Base-by-base conservation (phyloP, 176 grass and related monocot genomes). In the Triticum urartu region DNA sequence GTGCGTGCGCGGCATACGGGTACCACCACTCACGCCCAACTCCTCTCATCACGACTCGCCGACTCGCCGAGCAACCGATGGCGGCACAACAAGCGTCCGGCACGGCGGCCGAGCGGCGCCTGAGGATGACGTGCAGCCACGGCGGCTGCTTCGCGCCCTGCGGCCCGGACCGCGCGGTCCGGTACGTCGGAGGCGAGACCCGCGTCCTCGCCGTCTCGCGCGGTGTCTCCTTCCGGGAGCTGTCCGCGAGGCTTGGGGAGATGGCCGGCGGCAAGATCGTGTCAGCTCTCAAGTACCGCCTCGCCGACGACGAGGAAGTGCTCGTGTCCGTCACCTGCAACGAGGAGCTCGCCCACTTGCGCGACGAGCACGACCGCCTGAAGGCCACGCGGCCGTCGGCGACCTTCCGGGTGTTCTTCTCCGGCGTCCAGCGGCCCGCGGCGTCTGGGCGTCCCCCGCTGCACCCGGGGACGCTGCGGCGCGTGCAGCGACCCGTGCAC, bases 281-380 rank as follows among this genome's bases (percentile, higher is more conserved):
- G 48, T 6, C 48, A 30, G 45, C 62, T 48, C 13, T 80, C 75
- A 84, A 21, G 80, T 86, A 89, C 91, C 69, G 62, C 38, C 87
- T 89, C 50, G 28, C 62, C 32, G 83, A 86, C 87, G 39, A 45
- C 67, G 75, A 87, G 9, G 83, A 80, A 28, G 65, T 87, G 34
- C 25, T 87, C 21, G 84, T 92, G 3, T 87, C 87, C 4, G 79
- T 89, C 11, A 92, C 90, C 67, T 83, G 71, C 84, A 87, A 87
- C 80, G 84, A 84, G 34, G 90, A 89, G 15, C 83, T 92, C 47
- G 83, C 74, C 7, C 58, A 92, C 79, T 79, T 92, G 86, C 34
- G 35, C 14, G 79, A 92, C 80, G 87, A 92, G 91, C 81, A 87
- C 80, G 91, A 87, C 40, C 80, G 61, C 65, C 86, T 89, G 2